Evolutionary conservation across 352 stramenopile genomes (phyloP), one percentile per base, ranked within the genome.

Genomic region (Phytopythium montanum): DNA sequence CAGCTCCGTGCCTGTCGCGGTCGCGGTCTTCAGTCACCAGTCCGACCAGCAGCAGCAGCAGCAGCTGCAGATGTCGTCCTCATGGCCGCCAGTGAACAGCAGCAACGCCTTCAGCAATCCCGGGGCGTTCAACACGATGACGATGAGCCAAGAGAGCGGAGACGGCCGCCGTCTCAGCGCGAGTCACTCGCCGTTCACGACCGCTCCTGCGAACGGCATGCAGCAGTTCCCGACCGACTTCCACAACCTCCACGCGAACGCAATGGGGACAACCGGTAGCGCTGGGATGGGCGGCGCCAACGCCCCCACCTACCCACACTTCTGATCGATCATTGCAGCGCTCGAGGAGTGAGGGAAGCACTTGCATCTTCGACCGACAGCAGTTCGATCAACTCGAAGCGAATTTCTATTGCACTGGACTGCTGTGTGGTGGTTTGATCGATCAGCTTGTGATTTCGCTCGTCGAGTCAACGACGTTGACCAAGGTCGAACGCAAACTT

Each of bases 171-270:
- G 53, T 9, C 38, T 29, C 53, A 59, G 25, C 26, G 49, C 53
- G 36, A 39, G 39, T 18, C 23, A 25, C 21, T 48, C 33, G 36
- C 33, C 52, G 1, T 28, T 38, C 25, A 34, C 53, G 3, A 10
- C 53, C 0, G 25, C 33, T 7, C 21, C 8, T 39, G 19, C 21
- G 14, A 50, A 21, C n/a, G 54, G 55, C 19, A 54, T 56, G 42
- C 58, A 66, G 33, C 41, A 51, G 26, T 60, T 69, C 42, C 56
- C 62, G 23, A 65, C 60, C 9, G 26, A 68, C 26, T 71, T 71
- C 56, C 53, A 51, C 16, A 56, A 68, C 12, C 50, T 71, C 14
- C 64, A 68, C 60, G 29, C 23, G 16, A 59, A 18, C 25, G 53
- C 53, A 34, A 49, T 59, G 38, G 38, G 38, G 14, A 14, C 23